Percentiles rank a stretch among this genome's conserved stretches.
These are phyloP conservation scores for Stramenopiles sp. DNA, from an alignment of 352 stramenopile genomes.

Conservation along the genomic window DNA sequence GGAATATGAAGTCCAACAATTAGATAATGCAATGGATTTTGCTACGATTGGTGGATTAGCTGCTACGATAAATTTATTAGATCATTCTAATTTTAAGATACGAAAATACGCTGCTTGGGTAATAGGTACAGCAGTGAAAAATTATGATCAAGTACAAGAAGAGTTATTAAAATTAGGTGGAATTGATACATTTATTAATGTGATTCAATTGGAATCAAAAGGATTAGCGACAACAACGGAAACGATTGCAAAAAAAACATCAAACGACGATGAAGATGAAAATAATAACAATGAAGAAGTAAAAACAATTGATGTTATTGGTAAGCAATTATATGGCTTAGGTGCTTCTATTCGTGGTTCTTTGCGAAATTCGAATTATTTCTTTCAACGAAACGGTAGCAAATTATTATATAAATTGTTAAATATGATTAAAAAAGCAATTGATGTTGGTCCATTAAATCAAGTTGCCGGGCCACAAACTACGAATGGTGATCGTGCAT, in stretches of 20 bases:
- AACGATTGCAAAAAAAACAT: no score
- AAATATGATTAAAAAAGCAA: neutral
- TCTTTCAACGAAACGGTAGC: neutral
- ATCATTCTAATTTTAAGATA: neutral
- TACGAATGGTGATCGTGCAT: neutral
- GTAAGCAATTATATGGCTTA: neutral
- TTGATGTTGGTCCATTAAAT: neutral
- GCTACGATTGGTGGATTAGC: neutral
- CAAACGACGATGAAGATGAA: no score
- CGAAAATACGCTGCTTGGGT: neutral
- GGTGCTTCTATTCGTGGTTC: neutral
- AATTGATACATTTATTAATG: neutral
- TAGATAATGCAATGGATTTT: conserved; percentile 1
- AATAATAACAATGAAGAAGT: neutral
- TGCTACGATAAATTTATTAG: neutral
- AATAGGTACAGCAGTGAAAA: neutral
- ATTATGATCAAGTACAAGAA: neutral
- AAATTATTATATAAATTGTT: neutral
- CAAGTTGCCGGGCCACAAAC: neutral
- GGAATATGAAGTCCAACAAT: neutral
- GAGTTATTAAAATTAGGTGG: neutral
- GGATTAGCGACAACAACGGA: neutral
- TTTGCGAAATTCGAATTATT: neutral
- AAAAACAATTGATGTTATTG: neutral
- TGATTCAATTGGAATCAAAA: neutral